Evolutionary conservation across 208 protist species (phyloP), one percentile per base, ranked within the genome.

Genomic region (Crithidia expoeki): DNA sequence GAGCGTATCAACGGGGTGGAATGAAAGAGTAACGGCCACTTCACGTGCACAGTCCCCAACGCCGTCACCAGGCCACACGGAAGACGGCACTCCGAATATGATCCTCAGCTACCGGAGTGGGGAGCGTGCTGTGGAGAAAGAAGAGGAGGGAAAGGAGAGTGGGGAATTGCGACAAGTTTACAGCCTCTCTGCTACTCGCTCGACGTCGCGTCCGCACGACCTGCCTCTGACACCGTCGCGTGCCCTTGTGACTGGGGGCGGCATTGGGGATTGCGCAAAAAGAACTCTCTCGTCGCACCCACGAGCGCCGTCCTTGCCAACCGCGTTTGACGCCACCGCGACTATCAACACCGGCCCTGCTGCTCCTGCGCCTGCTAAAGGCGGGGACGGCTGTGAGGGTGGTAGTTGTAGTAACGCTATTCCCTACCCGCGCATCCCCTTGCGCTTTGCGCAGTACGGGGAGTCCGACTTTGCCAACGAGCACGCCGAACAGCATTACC

Each of bases 381-480:
- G n/a, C n/a, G n/a, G n/a, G n/a, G n/a, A n/a, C 34, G 50, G 4
- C 28, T 19, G 12, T 21, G 4, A 17, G 5, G 51, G 28, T 57
- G 30, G 21, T 57, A 19, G 28, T 25, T 52, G 32, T 16, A 17
- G 19, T 49, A 17, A 6, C 4, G 16, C 14, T 21, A 4, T 19
- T 49, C 16, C 36, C 4, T n/a, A 25, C 9, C 62, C 40, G 11
- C 65, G 68, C 40, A 55, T 82, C 7, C 79, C 79, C 19, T 56
- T 61, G 21, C 74, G 86, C 36, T 84, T 82, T 62, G 50, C 56
- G 11, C 59, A 73, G 71, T 83, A 83, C 53, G 66, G 51, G 44
- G 77, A 84, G 25, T 69, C 76, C 3, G 91, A 93, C 68, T 84
- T 84, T 58, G 55, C 88, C 28, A 76, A 69, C 12, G 81, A 79